These are phyloP conservation scores for Colletotrichum sp. DNA, from an alignment of 2,329 filamentous ascomycete species.

Conservation along the genomic window DNA sequence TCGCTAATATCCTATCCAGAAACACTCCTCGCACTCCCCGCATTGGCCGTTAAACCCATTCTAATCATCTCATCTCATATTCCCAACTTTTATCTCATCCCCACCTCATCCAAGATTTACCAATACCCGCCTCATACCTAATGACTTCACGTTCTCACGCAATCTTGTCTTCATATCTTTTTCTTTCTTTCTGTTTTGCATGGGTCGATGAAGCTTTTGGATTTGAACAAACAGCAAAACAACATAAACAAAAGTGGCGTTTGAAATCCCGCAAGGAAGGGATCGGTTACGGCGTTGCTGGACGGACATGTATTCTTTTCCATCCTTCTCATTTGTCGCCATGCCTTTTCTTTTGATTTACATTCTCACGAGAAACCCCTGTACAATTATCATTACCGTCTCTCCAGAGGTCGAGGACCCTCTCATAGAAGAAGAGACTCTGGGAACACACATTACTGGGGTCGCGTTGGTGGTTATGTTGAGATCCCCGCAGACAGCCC, in stretches of 20 bases:
- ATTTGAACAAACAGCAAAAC: constrained; percentile 9
- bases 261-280: neutral
- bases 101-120: neutral
- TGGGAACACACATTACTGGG: neutral
- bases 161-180: neutral
- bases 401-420: constrained; percentile 23
- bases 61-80: neutral
- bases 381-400: constrained; percentile 35
- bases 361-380: constrained; percentile 26
- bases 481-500: neutral
- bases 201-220: neutral
- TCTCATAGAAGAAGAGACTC: neutral
- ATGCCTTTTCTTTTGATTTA: neutral
- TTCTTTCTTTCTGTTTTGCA: neutral
- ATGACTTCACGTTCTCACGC: constrained; percentile 25
- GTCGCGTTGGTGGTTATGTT: neutral
- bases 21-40: constrained; percentile 42
- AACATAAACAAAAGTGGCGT: constrained; percentile 16
- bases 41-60: constrained; percentile 38
- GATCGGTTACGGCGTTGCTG: neutral
- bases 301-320: constrained; percentile 7
- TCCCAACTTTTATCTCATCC: neutral
- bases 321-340: constrained; percentile 5
- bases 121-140: constrained; percentile 21
- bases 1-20: neutral